Evolutionary conservation across 345 rosid genomes (phyloP), one percentile per base, ranked within the genome.

Genomic region (Citrus australasica): DNA sequence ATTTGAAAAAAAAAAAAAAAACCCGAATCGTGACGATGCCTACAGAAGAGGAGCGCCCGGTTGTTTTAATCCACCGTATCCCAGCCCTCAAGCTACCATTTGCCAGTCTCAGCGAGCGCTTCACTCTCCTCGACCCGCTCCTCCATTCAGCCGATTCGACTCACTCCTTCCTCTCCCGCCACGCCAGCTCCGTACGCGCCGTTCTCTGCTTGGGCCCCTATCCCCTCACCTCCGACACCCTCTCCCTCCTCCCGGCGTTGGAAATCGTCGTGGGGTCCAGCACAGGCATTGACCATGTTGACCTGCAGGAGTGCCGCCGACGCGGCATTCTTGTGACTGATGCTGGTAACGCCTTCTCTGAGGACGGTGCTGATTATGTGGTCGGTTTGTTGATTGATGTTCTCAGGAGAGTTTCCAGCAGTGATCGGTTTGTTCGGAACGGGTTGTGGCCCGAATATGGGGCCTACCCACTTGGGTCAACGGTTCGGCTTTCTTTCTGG

Each of bases 311-410:
- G 79, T 88, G 89, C 79, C 84, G 84, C 33, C 78, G 76, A 60
- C 82, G 89, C n/a, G 76, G 83, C 64, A 73, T 88, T 67, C 48
- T 71, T 60, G 83, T 85, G 38, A 86, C 87, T 35, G 86, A 78
- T 68, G 82, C 83, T 40, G 82, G 87, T 27, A 13, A 71, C 68
- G 84, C 87, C 67, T 87, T 86, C 79, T 69, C 80, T 37, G 82
- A 81, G 75, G 88, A 86, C 67, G 83, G 25, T 53, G 88, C 89
- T 13, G 90, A 88, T 74, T 86, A 74, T 60, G 88, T 85, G 7
- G 78, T 86, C 30, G 85, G 67, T n/a, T 77, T 88, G 66, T 67
- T 88, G 64, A 79, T 88, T 46, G 89, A 82, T 65, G 86, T 86
- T 40, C 67, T 86, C 48, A 38, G 87, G 71, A 70, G 82, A 46